These are phyloP conservation scores for Leccinum fibrillosum DNA, from an alignment of 768 basidiomycete species.

Conservation along the genomic window DNA sequence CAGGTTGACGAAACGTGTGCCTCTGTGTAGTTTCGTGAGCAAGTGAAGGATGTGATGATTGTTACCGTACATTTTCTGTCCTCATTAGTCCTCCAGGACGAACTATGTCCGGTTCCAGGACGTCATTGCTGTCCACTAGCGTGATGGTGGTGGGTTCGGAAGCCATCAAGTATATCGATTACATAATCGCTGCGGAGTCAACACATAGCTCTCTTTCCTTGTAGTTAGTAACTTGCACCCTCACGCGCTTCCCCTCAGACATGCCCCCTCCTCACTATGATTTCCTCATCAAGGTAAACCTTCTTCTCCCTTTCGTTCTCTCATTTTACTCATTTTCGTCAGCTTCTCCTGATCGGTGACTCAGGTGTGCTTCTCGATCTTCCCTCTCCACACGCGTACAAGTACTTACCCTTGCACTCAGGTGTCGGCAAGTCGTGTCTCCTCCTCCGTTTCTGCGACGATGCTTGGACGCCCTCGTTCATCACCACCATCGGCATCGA, in stretches of 20 bases:
- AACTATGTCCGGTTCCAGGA: constrained; percentile 76
- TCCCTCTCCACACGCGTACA: not conserved
- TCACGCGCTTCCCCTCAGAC: constrained; percentile 1
- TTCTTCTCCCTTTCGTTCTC: not conserved
- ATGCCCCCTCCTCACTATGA: constrained; percentile 97
- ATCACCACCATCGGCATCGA: constrained; percentile 99
- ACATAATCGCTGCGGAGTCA: constrained; percentile 16
- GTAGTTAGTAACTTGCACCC: not conserved
- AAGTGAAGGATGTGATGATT: not conserved
- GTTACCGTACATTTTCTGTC: constrained; percentile 52
- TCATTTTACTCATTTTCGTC: constrained; percentile 7
- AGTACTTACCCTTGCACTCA: constrained; percentile 24
- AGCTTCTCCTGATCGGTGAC: constrained; percentile 95
- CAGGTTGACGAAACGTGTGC: constrained; percentile 80
- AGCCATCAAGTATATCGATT: not conserved
- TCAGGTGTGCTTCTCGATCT: constrained; percentile 65
- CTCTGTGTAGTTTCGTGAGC: constrained; percentile 40
- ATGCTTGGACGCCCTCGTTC: constrained; percentile 98
- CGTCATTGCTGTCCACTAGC: constrained; percentile 68
- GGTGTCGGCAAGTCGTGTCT: constrained; percentile 97
- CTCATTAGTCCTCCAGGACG: constrained; percentile 77
- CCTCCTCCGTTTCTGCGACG: constrained; percentile 96
- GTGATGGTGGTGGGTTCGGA: constrained; percentile 39
- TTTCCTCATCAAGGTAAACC: constrained; percentile 83
- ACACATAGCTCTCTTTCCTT: too few relatives aligned